Evolutionary conservation across 2,329 filamentous ascomycete species (phyloP).

Genomic region (Calonectria pteridis): DNA sequence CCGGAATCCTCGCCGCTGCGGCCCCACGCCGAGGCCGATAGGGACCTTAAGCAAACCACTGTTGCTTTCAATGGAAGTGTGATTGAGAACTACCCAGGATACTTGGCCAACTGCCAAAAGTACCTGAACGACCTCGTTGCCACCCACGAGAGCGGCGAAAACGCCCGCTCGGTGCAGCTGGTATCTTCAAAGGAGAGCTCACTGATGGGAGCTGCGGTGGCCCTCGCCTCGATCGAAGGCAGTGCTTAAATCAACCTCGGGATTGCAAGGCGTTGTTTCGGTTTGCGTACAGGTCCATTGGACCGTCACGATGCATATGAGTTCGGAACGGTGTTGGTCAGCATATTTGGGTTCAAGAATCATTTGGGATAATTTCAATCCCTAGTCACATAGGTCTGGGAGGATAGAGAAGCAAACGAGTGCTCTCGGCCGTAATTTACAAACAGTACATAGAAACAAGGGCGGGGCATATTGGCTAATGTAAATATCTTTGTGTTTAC

Average conservation of each 20-base stretch:
- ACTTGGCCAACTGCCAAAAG: constrained; percentile 71
- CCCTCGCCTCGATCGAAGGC: constrained; percentile 62
- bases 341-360: constrained; percentile 1
- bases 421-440: constrained; percentile 8
- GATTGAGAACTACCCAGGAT: constrained; percentile 82
- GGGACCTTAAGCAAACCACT: constrained; percentile 61
- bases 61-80: constrained; percentile 87
- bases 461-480: not conserved
- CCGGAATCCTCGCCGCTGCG: constrained; percentile 50
- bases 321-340: constrained; percentile 14
- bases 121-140: constrained; percentile 72
- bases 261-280: not conserved
- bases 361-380: not conserved
- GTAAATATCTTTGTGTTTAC: constrained; percentile 1
- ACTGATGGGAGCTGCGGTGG: constrained; percentile 80
- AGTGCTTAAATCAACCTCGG: constrained; percentile 21
- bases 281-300: not conserved
- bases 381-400: not conserved
- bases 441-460: constrained; percentile 7
- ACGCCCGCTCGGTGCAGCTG: constrained; percentile 66
- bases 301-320: constrained; percentile 19
- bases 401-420: constrained; percentile 17
- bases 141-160: constrained; percentile 43
- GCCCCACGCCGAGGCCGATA: constrained; percentile 64
- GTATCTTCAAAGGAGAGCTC: constrained; percentile 81